Evolutionary conservation across 495 filamentous ascomycete species (phyloP).

Genomic region (Thermothielavioides terrestris): DNA sequence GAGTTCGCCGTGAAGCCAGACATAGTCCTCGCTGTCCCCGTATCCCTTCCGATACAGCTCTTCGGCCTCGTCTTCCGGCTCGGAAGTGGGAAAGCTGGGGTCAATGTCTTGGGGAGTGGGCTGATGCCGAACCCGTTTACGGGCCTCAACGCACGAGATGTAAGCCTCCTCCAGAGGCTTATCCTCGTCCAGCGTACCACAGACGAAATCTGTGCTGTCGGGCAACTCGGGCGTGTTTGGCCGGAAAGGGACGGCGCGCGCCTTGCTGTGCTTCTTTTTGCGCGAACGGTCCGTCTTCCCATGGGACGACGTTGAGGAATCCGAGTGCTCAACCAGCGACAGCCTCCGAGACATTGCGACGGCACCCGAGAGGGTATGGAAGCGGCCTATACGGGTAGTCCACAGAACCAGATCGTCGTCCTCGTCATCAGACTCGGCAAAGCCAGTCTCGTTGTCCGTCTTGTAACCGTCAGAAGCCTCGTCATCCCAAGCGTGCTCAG

Average conservation of each 20-base stretch:
- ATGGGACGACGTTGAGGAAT: conserved; percentile 31
- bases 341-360: conserved; percentile 30
- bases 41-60: conserved; percentile 43
- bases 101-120: conserved; percentile 90
- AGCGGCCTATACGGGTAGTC: conserved; percentile 53
- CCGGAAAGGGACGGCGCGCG: conserved; percentile 47
- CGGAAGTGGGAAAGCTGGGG: conserved; percentile 90
- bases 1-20: conserved; percentile 51
- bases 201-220: conserved; percentile 96
- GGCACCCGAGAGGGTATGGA: conserved; percentile 32
- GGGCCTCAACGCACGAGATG: conserved; percentile 71
- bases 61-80: conserved; percentile 73
- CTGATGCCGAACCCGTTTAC: conserved; percentile 68
- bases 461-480: conserved; percentile 72
- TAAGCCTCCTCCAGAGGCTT: conserved; percentile 89
- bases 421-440: conserved; percentile 82
- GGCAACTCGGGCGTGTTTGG: conserved; percentile 75
- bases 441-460: conserved; percentile 92
- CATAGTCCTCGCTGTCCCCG: conserved; percentile 48
- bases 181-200: conserved; percentile 93
- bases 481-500: conserved; percentile 57
- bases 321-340: conserved; percentile 34
- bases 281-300: conserved; percentile 14
- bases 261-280: conserved; percentile 23
- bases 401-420: conserved; percentile 77